Conservation (phyloP, 441 rosid genomes). For the Eutrema salsugineum region DNA sequence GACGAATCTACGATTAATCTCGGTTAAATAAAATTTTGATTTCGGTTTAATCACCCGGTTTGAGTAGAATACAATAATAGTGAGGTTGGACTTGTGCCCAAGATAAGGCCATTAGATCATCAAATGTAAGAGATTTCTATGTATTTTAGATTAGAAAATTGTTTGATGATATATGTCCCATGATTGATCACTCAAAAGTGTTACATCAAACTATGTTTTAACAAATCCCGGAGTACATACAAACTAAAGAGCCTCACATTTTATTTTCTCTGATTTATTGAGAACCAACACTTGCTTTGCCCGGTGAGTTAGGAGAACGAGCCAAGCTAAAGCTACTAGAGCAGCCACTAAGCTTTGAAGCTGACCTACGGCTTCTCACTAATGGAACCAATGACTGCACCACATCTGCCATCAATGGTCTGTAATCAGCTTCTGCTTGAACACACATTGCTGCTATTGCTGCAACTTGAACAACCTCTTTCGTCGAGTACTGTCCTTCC, state of each 20-base stretch:
- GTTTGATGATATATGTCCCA: not conserved
- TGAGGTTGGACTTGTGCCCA: not conserved
- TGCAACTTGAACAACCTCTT: conserved; percentile 92
- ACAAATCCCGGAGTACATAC: not conserved
- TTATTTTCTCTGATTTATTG: conserved; percentile 4
- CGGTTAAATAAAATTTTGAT: not conserved
- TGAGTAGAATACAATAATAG: not conserved
- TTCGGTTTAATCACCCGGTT: not conserved
- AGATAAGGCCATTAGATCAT: not conserved
- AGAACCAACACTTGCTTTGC: conserved; percentile 37
- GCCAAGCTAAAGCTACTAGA: conserved; percentile 44
- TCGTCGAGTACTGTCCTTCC: conserved; percentile 77
- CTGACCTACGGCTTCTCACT: conserved; percentile 57
- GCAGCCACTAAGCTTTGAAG: conserved; percentile 49
- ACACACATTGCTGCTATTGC: conserved; percentile 99
- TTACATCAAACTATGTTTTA: not conserved
- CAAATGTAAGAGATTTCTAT: not conserved
- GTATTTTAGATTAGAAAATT: not conserved
- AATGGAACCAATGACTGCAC: conserved; percentile 86
- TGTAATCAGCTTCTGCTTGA: conserved; percentile 85
- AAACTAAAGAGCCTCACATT: not conserved
- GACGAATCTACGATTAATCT: not conserved
- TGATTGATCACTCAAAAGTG: conserved; percentile 4
- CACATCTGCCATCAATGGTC: conserved; percentile 95
- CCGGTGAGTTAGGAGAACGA: conserved; percentile 41